Evolutionary conservation across 305 asterid genomes (phyloP).

Genomic region (Petunia hybrid): DNA sequence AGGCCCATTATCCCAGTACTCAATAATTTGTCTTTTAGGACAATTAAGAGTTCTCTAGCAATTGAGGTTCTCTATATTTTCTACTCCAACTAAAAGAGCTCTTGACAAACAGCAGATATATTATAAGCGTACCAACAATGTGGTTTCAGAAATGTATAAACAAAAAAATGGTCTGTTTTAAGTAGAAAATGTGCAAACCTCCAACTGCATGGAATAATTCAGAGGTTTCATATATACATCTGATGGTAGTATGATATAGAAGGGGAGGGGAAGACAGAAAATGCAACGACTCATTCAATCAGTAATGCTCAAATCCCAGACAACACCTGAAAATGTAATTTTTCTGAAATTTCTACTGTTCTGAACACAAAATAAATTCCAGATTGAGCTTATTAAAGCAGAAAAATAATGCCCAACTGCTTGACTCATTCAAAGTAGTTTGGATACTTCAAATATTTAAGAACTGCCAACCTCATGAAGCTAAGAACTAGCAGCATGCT

Average conservation of each 20-base stretch:
- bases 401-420: background rate
- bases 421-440: background rate
- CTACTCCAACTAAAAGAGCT: background rate
- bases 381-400: background rate
- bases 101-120: background rate
- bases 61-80: background rate
- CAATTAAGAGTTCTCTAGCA: background rate
- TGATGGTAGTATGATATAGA: background rate
- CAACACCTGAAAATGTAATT: background rate
- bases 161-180: background rate
- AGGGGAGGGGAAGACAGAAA: conserved; percentile 8
- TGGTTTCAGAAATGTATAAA: background rate
- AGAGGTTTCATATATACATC: background rate
- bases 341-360: background rate
- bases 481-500: conserved; percentile 15
- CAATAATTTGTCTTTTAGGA: conserved; percentile 4
- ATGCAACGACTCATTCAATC: conserved; percentile 12
- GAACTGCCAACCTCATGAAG: background rate
- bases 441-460: background rate
- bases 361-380: background rate
- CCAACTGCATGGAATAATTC: background rate
- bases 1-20: background rate
- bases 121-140: background rate
- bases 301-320: background rate
- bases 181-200: background rate